phyloP scores from a whole-genome alignment of 345 rosid genomes.

The Durio zibethinus region DNA sequence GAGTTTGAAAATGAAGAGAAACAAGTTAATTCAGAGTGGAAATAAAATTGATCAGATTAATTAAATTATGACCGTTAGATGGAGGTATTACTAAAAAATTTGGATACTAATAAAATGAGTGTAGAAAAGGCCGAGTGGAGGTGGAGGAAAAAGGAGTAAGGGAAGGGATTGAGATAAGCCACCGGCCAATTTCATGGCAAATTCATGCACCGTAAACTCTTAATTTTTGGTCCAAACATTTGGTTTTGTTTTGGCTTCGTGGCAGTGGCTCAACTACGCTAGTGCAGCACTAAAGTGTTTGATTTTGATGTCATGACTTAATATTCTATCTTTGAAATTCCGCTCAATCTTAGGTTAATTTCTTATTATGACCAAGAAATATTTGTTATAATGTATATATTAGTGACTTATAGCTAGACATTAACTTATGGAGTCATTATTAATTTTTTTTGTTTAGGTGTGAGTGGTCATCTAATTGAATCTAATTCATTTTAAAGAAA shows the following conservation, averaged over 20 bases:
- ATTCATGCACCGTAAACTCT: slow-evolving; percentile 18
- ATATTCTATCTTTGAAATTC: neutral
- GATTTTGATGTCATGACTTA: neutral
- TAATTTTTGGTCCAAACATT: neutral
- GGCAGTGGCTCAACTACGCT: neutral
- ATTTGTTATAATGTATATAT: too few species aligned
- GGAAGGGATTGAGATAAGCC: slow-evolving; percentile 24
- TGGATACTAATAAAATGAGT: neutral
- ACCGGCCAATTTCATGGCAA: slow-evolving; percentile 41
- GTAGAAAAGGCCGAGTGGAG: slow-evolving; percentile 38
- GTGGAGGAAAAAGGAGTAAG: slow-evolving; percentile 13
- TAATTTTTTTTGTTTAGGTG: too few species aligned
- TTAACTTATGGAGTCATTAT: too few species aligned
- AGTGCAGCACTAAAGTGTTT: neutral
- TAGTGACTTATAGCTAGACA: too few species aligned
- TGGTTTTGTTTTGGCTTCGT: neutral
- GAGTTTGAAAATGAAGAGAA: neutral
- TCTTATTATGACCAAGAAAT: too few species aligned
- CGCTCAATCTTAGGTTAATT: too few species aligned
- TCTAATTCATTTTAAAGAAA: too few species aligned
- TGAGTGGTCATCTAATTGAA: too few species aligned
- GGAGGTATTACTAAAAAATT: neutral
- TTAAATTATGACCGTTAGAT: neutral
- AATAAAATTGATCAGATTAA: neutral
- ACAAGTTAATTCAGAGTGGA: neutral